Base-by-base conservation (phyloP, 2,329 filamentous ascomycete species). In the Aspergillus bombycis region DNA sequence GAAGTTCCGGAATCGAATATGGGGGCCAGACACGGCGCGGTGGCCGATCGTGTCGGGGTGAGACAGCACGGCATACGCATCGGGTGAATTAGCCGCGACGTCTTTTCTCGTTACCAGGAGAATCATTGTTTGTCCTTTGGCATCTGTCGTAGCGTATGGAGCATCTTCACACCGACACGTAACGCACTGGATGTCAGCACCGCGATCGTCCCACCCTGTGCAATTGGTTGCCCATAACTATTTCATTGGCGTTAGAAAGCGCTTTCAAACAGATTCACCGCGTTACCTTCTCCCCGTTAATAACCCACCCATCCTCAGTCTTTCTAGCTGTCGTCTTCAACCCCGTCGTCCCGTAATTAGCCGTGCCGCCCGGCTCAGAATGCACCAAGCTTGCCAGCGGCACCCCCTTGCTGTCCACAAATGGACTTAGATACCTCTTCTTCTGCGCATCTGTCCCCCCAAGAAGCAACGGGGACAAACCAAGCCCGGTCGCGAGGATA, bases 191-290 rank as follows among this genome's bases (percentile, higher is more conserved):
- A 87, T 73, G 48, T 86, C 83, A 1, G 83, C 82, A 11, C 85
- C 84, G 58, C 76, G 75, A 46, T 79, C 78, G 62, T 86, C 84
- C 84, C 83, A 87, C 16, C 85, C 84, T 0, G 78, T 80, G 58
- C 77, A 79, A 68, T 86, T 87, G 1, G 84, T 85, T 12, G 84
- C 82, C 84, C 85, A 87, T 46, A 80, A 79, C 80, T 87, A 86
- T 66, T 66, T 16, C 6, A 19, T 38, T 16, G 7, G 7, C 7
- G 19, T 38, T 19, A 38, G 16, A 6, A 19, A 19, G 3, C 0
- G 2, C 36, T 38, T 38, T 0, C 6, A 16, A 9, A 9, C 6
- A 38, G 36, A 38, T 9, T 12, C 9, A 5, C 9, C 6, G n/a
- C 32, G 7, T 32, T 46, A 62, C 63, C 57, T 65, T 65, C 57